Conservation (phyloP, 257 asterid species). For the Ilex asprella region DNA sequence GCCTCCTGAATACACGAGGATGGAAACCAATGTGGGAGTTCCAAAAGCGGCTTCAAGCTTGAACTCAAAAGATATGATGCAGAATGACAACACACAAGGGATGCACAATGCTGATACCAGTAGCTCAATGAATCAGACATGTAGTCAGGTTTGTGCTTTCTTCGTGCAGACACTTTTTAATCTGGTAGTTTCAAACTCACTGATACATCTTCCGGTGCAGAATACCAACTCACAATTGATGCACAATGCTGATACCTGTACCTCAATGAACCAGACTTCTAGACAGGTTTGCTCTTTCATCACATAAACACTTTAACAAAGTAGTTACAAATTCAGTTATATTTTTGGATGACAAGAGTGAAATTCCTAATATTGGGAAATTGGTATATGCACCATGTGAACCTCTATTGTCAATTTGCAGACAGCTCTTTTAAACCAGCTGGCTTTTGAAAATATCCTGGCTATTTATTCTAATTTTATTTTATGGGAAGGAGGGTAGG, state of each 20-base stretch:
- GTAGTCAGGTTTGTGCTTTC: conserved; percentile 49
- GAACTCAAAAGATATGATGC: conserved; percentile 21
- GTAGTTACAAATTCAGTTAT: neutral
- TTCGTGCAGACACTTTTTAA: neutral
- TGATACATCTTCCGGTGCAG: neutral
- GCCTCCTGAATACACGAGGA: conserved; percentile 24
- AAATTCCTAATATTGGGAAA: neutral
- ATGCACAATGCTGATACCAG: conserved; percentile 34
- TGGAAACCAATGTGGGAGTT: conserved; percentile 26
- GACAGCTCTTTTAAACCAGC: neutral
- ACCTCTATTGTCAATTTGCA: too few species aligned
- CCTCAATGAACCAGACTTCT: conserved; percentile 25
- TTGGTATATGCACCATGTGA: too few species aligned
- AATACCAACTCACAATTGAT: conserved; percentile 17
- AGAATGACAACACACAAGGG: conserved; percentile 20
- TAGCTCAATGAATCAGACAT: conserved; percentile 22
- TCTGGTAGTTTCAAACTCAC: neutral
- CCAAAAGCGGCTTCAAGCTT: conserved; percentile 27
- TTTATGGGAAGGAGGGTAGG: too few species aligned
- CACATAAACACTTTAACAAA: neutral
- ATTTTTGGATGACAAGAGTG: neutral
- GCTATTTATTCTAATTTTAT: neutral
- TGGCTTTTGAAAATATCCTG: neutral
- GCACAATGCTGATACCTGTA: conserved; percentile 33
- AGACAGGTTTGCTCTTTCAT: conserved; percentile 44